Percentiles rank a stretch among this genome's conserved stretches.
Evolutionary conservation across 306 rosid species (phyloP).

Genomic region (Quillaja saponaria): DNA sequence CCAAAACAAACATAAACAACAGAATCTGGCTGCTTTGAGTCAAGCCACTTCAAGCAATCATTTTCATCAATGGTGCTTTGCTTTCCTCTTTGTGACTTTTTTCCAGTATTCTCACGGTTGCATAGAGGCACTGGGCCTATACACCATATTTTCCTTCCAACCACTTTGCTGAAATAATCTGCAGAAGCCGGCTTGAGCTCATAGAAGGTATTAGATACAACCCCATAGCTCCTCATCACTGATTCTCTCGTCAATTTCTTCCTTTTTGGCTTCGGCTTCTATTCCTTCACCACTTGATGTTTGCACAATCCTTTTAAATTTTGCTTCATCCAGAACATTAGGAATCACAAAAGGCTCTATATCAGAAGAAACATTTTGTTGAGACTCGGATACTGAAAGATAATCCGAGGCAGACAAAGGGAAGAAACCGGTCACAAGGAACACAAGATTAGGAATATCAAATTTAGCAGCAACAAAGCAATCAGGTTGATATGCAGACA

Average conservation of each 20-base stretch:
- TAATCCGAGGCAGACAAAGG: slow-evolving; percentile 20
- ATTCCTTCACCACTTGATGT: too few species aligned
- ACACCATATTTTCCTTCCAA: slow-evolving; percentile 62
- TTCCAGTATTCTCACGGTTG: slow-evolving; percentile 6
- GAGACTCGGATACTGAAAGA: slow-evolving; percentile 26
- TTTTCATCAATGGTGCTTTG: slow-evolving; percentile 36
- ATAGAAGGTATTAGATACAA: slow-evolving; percentile 53
- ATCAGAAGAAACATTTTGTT: slow-evolving; percentile 39
- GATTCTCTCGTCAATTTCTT: slow-evolving; percentile 19
- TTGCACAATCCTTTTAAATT: slow-evolving; percentile 36
- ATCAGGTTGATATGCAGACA: too few species aligned
- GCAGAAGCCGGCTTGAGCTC: slow-evolving; percentile 54
- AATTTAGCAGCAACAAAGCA: not conserved
- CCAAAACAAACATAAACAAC: slow-evolving; percentile 53
- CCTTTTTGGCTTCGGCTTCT: too few species aligned
- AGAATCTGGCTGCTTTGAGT: slow-evolving; percentile 34
- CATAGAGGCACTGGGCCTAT: slow-evolving; percentile 52
- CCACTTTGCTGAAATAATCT: slow-evolving; percentile 41
- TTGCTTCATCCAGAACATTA: slow-evolving; percentile 37
- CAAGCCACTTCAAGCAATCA: slow-evolving; percentile 53
- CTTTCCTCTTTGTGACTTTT: slow-evolving; percentile 41
- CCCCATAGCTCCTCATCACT: slow-evolving; percentile 45
- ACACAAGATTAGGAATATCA: slow-evolving; percentile 39
- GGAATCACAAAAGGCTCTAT: slow-evolving; percentile 40
- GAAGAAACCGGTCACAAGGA: slow-evolving; percentile 34